Base-by-base conservation (phyloP, 2,329 filamentous ascomycete species). In the Aschersonia sp. region DNA sequence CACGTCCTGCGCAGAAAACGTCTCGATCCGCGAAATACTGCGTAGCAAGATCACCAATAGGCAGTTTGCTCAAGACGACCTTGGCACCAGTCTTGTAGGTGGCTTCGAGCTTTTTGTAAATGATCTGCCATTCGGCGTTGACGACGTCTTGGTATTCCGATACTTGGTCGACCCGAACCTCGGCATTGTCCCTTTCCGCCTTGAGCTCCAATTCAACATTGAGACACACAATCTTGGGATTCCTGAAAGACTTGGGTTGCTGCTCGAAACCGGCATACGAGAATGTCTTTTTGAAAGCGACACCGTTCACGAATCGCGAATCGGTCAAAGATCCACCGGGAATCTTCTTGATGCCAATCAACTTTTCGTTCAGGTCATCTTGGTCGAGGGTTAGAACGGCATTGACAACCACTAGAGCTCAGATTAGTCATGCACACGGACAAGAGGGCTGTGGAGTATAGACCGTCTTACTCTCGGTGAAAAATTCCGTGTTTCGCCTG, bases 241-340 rank as follows among this genome's bases (percentile, higher is more conserved):
- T 80, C 63, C 77, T 81, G 74, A 98, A 97, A 5, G 79, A 82
- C 71, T 98, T 98, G 55, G 92, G 92, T 71, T 98, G 92, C 71
- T 98, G 92, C 71, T 98, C 92, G 70, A 98, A 98, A 62, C 92
- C 92, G 58, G 92, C 92, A 64, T 98, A 98, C 46, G 91, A 89
- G 68, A 98, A 98, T 4, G 92, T 98, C 80, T 98, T 98, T 75
- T 97, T 97, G 77, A 98, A 98, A 38, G 92, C 91, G 52, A 98
- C 92, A 62, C 92, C 92, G 65, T 97, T 92, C 62, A 98, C 85
- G 68, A 97, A 97, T 41, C 95, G 78, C 2, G 91, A 96, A 53
- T 97, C 92, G 60, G 95, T 92, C 32, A 98, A 79, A 40, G 88
- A 94, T 65, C 92, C 92, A 61, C 92, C 92, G 40, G 89, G 91